phyloP scores from a whole-genome alignment of 2,329 filamentous ascomycete genomes.

The Cercospora citrullina region DNA sequence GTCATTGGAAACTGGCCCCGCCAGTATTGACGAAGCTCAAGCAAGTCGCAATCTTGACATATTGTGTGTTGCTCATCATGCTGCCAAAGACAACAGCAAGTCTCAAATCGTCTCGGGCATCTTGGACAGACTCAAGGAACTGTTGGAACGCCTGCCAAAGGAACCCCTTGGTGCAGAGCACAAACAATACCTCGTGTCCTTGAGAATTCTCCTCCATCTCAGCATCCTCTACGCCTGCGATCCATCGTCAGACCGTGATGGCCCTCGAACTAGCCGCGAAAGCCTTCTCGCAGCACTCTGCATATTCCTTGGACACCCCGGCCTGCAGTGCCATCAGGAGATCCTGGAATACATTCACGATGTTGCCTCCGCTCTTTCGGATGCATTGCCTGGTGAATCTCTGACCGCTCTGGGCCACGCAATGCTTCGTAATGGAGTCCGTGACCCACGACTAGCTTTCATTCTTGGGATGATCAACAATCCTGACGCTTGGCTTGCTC shows the following conservation, averaged over 20 bases:
- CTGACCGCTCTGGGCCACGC: conserved; percentile 36
- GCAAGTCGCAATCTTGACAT: conserved; percentile 31
- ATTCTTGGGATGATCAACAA: conserved; percentile 41
- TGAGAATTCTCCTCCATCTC: conserved; percentile 43
- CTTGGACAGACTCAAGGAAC: conserved; percentile 31
- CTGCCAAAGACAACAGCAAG: conserved; percentile 22
- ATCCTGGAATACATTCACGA: conserved; percentile 48
- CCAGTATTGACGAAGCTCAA: conserved; percentile 3
- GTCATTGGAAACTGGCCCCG: conserved; percentile 1
- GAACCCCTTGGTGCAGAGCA: conserved; percentile 5
- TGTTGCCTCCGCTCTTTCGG: conserved; percentile 45
- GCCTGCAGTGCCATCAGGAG: conserved; percentile 39
- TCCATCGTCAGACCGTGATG: conserved; percentile 34
- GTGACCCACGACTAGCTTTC: conserved; percentile 43
- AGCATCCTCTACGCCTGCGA: conserved; percentile 41
- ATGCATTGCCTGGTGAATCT: conserved; percentile 43
- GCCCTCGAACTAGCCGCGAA: conserved; percentile 29
- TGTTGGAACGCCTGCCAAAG: conserved; percentile 22
- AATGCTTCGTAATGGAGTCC: conserved; percentile 31
- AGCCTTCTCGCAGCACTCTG: conserved; percentile 39
- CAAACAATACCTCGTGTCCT: conserved; percentile 9
- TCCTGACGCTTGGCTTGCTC: conserved; percentile 46
- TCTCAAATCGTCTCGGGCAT: conserved; percentile 23
- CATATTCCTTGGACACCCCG: conserved; percentile 42
- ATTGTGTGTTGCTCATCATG: conserved; percentile 31